Conservation (phyloP, 306 rosid genomes). For the Erythrophleum fordii region DNA sequence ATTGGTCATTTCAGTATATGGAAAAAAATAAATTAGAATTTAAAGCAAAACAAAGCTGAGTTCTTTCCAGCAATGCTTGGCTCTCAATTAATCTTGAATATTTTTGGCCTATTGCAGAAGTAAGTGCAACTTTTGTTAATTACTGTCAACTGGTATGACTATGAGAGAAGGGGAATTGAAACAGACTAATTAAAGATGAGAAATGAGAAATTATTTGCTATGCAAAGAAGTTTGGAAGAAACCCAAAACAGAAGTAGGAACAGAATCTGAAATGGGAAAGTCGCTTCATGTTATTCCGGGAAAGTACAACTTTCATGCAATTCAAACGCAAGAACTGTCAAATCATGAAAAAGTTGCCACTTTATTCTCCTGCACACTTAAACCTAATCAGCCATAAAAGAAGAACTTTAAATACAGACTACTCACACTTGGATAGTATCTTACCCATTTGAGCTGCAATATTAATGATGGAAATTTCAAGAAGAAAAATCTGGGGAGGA, state of each 20-base stretch:
- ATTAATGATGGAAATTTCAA: background rate
- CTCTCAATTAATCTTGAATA: background rate
- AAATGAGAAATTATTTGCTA: background rate
- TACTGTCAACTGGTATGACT: conserved; percentile 20
- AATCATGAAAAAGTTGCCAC: conserved; percentile 53
- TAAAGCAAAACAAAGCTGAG: background rate
- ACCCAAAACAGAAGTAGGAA: conserved; percentile 38
- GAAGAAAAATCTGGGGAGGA: background rate
- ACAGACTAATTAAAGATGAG: conserved; percentile 17
- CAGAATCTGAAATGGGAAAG: conserved; percentile 53
- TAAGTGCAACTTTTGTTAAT: background rate
- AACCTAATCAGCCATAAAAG: conserved; percentile 29
- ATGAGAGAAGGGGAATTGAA: conserved; percentile 13
- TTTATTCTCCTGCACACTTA: conserved; percentile 38
- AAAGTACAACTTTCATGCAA: conserved; percentile 54
- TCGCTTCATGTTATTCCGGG: conserved; percentile 59
- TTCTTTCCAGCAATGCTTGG: background rate
- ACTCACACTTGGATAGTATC: background rate
- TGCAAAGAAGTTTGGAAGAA: conserved; percentile 17
- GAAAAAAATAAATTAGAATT: background rate
- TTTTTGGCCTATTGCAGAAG: conserved; percentile 24
- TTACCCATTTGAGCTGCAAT: background rate
- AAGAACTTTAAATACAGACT: background rate
- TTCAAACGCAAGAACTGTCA: conserved; percentile 53
- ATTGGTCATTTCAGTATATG: too few species aligned